Conservation (phyloP, 768 basidiomycete species). For the Lepiota venenata region DNA sequence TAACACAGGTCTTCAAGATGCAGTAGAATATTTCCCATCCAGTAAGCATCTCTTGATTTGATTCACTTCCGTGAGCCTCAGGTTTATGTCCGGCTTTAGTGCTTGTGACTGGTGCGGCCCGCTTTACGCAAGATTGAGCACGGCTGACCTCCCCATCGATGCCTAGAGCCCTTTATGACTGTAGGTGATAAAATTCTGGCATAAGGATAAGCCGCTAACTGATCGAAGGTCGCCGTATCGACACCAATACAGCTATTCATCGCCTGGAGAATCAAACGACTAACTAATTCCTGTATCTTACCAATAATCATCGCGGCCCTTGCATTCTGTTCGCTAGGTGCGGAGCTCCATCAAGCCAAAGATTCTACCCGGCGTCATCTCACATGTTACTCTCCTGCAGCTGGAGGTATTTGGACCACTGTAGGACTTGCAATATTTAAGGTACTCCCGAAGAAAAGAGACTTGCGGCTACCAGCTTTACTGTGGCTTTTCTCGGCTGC, state of each 20-base stretch:
- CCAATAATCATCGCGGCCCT: no score
- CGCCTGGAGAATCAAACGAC: no score
- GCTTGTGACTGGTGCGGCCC: slow-evolving; percentile 23
- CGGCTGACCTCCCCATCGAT: background rate
- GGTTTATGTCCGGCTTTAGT: slow-evolving; percentile 14
- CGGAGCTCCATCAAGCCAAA: no score
- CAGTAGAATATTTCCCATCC: slow-evolving; percentile 21
- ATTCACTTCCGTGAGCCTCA: background rate
- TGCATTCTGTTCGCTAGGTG: background rate
- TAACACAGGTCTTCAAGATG: background rate
- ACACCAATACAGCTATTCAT: no score
- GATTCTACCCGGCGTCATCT: no score
- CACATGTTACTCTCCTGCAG: slow-evolving; percentile 16
- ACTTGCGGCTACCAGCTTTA: slow-evolving; percentile 38
- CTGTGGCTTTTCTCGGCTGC: slow-evolving; percentile 41
- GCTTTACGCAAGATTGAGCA: background rate
- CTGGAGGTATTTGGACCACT: slow-evolving; percentile 38
- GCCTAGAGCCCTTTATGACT: slow-evolving; percentile 27
- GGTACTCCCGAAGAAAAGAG: slow-evolving; percentile 34
- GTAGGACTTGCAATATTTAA: slow-evolving; percentile 28
- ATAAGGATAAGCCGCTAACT: background rate
- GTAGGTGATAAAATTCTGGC: slow-evolving; percentile 15
- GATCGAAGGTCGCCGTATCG: no score
- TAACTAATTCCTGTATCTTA: no score
- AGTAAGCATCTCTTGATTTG: slow-evolving; percentile 16